Evolutionary conservation across 2,329 filamentous ascomycete genomes (phyloP).

Genomic region (Apiospora phragmitis): DNA sequence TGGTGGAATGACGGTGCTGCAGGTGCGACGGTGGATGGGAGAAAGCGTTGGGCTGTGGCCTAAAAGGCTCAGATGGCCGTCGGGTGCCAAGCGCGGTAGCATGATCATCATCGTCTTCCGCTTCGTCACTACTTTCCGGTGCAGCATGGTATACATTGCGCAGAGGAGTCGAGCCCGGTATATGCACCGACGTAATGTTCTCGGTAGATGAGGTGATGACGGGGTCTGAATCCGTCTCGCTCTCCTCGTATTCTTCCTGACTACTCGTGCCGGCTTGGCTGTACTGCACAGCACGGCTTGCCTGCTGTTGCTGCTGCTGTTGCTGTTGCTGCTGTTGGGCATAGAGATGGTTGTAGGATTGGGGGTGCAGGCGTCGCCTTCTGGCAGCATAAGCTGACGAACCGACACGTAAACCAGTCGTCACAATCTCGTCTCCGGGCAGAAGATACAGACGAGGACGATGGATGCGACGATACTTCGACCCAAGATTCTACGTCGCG

Average conservation of each 20-base stretch:
- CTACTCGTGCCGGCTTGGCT: conserved; percentile 63
- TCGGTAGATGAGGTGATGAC: conserved; percentile 61
- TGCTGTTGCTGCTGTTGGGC: conserved; percentile 30
- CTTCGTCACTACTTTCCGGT: conserved; percentile 48
- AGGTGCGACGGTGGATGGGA: conserved; percentile 70
- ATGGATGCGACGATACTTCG: conserved; percentile 88
- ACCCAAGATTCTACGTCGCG: conserved; percentile 82
- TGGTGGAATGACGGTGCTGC: conserved; percentile 50
- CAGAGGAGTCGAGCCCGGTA: conserved; percentile 35
- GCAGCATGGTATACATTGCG: conserved; percentile 37
- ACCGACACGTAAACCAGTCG: conserved; percentile 79
- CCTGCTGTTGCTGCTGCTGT: not conserved
- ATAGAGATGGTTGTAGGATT: conserved; percentile 23
- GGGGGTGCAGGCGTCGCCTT: conserved; percentile 49
- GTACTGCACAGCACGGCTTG: conserved; percentile 20
- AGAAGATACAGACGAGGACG: conserved; percentile 88
- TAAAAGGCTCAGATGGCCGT: conserved; percentile 62
- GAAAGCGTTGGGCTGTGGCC: conserved; percentile 89
- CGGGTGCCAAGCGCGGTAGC: conserved; percentile 72
- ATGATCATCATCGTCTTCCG: conserved; percentile 70
- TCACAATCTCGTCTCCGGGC: conserved; percentile 84
- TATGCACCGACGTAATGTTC: conserved; percentile 38
- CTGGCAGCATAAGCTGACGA: conserved; percentile 59
- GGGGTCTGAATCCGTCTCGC: conserved; percentile 83
- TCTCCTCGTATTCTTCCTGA: conserved; percentile 93